Evolutionary conservation across 1,284 basidiomycete species (phyloP).

Genomic region (Athelia psychrophila): DNA sequence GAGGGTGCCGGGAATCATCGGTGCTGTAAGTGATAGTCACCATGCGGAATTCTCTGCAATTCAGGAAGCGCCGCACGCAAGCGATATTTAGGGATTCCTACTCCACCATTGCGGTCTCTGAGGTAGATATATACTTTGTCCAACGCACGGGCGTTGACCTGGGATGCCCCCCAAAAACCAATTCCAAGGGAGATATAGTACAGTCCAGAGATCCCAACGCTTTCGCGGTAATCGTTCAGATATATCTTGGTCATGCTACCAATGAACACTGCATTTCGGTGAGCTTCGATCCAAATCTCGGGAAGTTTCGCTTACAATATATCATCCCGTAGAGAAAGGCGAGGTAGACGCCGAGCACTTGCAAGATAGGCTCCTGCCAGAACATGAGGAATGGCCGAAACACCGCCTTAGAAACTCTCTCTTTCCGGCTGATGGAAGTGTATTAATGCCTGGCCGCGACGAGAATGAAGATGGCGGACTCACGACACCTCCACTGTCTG

Average conservation of each 20-base stretch:
- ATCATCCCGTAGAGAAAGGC: conserved; percentile 38
- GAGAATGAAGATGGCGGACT: no score
- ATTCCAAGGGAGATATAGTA: conserved; percentile 52
- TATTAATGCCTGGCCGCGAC: no score
- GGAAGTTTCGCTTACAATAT: neutral
- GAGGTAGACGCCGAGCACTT: conserved; percentile 45
- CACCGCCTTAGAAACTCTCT: conserved; percentile 32
- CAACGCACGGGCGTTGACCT: conserved; percentile 44
- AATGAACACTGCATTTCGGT: conserved; percentile 44
- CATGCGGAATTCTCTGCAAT: no score
- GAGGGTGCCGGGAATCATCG: conserved; percentile 41
- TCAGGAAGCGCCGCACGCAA: conserved; percentile 10
- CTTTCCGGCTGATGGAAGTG: conserved; percentile 19
- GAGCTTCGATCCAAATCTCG: no score
- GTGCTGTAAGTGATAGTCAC: conserved; percentile 9
- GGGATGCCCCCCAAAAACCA: conserved; percentile 40
- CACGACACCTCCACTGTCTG: conserved; percentile 27
- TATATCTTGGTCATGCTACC: conserved; percentile 68
- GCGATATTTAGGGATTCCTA: conserved; percentile 47
- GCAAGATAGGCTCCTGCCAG: conserved; percentile 44
- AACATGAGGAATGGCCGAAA: conserved; percentile 49
- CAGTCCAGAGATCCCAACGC: conserved; percentile 50
- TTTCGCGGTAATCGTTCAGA: conserved; percentile 44
- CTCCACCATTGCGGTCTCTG: conserved; percentile 37
- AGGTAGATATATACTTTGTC: conserved; percentile 46